Conservation (phyloP, 208 protist species). For the Leishmania mexicana region DNA sequence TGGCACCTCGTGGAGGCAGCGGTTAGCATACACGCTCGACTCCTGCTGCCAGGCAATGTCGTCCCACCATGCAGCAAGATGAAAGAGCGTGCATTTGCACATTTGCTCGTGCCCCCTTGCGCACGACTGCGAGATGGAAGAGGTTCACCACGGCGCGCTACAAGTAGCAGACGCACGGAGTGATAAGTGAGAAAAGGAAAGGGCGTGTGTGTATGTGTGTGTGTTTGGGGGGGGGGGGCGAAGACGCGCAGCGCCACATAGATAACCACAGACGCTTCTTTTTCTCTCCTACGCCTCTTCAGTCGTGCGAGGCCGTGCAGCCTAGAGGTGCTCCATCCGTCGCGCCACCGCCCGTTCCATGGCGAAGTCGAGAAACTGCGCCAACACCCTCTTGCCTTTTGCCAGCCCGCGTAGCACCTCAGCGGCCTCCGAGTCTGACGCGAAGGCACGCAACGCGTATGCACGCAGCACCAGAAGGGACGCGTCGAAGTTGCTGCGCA, state of each 20-base stretch:
- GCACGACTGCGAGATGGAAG: background rate
- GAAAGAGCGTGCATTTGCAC: background rate
- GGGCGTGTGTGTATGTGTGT: no score
- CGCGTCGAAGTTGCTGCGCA: slow-evolving; percentile 21
- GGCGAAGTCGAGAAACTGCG: slow-evolving; percentile 37
- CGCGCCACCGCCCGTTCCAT: slow-evolving; percentile 30
- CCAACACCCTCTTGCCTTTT: slow-evolving; percentile 21
- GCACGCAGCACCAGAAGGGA: slow-evolving; percentile 22
- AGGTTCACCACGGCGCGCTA: background rate
- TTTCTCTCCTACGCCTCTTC: background rate
- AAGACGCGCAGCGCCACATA: no score
- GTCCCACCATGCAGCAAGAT: background rate
- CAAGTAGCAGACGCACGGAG: background rate
- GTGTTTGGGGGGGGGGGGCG: no score
- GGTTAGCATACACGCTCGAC: background rate
- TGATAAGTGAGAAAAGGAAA: background rate
- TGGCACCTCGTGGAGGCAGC: background rate
- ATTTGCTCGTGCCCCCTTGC: background rate
- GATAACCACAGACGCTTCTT: background rate
- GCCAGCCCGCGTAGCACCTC: slow-evolving; percentile 30
- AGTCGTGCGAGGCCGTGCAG: background rate
- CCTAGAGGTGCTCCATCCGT: slow-evolving; percentile 11
- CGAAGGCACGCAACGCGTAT: slow-evolving; percentile 29
- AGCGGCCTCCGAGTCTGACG: slow-evolving; percentile 25
- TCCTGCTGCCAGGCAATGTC: background rate